Conservation (phyloP, 805 yeast species). For the Candida pseudoglaebosa region DNA sequence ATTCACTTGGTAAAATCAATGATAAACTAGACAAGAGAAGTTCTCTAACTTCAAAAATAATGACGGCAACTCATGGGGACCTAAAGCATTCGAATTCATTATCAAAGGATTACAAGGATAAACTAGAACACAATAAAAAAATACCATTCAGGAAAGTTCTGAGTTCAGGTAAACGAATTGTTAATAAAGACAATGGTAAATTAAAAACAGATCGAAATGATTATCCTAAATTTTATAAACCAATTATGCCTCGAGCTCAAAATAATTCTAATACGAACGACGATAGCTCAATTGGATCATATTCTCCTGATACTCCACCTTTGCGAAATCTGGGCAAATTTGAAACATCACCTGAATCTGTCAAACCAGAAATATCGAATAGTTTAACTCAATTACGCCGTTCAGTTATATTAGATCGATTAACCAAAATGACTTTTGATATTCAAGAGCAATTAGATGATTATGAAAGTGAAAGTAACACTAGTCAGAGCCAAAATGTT, state of each 20-base stretch:
- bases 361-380: conserved; percentile 10
- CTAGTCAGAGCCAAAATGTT: conserved; percentile 5
- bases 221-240: background rate
- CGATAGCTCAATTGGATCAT: conserved; percentile 31
- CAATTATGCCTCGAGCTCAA: conserved; percentile 1
- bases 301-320: conserved; percentile 36
- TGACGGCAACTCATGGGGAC: conserved; percentile 4
- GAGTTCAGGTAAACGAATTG: conserved; percentile 1
- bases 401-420: conserved; percentile 33
- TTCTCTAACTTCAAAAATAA: conserved; percentile 1
- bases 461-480: conserved; percentile 11
- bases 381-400: conserved; percentile 21
- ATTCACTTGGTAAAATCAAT: background rate
- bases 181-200: conserved; percentile 2
- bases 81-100: conserved; percentile 2
- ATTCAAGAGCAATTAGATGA: conserved; percentile 28
- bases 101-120: conserved; percentile 3
- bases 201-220: background rate
- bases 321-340: conserved; percentile 5
- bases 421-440: conserved; percentile 37
- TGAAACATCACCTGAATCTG: conserved; percentile 6
- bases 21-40: background rate
- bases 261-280: conserved; percentile 12
- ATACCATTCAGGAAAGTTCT: conserved; percentile 1
- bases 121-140: background rate